Evolutionary conservation across 768 basidiomycete genomes (phyloP).

Genomic region (Leccinum aurantiacum): DNA sequence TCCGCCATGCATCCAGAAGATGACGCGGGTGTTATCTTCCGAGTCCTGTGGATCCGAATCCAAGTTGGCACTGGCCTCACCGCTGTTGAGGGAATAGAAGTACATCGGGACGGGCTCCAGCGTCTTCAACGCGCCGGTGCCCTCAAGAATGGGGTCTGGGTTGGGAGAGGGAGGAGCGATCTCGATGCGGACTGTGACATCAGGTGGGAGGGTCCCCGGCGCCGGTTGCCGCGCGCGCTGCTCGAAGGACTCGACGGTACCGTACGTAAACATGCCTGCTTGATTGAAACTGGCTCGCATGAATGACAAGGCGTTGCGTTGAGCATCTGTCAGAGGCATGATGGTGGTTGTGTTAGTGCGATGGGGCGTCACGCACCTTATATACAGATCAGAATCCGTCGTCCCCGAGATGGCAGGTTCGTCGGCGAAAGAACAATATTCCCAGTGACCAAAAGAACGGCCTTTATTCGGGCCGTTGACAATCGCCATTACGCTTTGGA

Average conservation of each 20-base stretch:
- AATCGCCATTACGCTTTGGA: too few relatives aligned
- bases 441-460: too few relatives aligned
- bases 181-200: conserved; percentile 17
- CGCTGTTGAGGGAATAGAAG: conserved; percentile 14
- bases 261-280: accelerated
- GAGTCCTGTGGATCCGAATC: neutral
- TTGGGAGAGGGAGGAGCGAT: conserved; percentile 15
- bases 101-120: conserved; percentile 23
- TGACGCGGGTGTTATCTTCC: conserved; percentile 11
- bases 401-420: too few relatives aligned
- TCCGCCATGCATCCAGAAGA: conserved; percentile 29
- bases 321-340: conserved; percentile 18
- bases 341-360: neutral
- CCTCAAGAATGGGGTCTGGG: conserved; percentile 1
- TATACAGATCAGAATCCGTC: too few relatives aligned
- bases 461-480: too few relatives aligned
- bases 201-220: conserved; percentile 5
- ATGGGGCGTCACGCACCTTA: neutral
- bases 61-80: neutral
- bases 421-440: too few relatives aligned
- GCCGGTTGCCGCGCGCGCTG: conserved; percentile 12
- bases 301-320: conserved; percentile 9
- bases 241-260: conserved; percentile 12
- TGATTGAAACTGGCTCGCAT: neutral
- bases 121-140: conserved; percentile 3